Evolutionary conservation across 2,329 filamentous ascomycete genomes (phyloP).

Genomic region (Xylaria sp.): DNA sequence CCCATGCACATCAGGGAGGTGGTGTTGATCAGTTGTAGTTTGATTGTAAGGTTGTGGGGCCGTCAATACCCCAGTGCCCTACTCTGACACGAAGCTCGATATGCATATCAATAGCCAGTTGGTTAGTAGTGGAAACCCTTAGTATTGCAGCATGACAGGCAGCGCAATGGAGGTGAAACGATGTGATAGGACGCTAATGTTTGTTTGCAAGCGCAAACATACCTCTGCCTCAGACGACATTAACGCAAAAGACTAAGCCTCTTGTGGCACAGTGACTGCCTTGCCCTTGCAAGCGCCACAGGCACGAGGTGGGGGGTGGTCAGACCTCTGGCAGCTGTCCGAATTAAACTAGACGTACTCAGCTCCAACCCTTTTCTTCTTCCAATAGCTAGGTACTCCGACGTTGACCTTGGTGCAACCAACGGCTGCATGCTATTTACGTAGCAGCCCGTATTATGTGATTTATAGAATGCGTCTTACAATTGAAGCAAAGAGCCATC

Average conservation of each 20-base stretch:
- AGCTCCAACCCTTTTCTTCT: neutral
- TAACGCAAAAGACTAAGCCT: slow-evolving; percentile 1
- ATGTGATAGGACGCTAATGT: neutral
- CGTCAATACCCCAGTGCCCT: neutral
- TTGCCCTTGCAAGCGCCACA: neutral
- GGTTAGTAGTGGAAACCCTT: neutral
- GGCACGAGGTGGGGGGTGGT: too few relatives aligned
- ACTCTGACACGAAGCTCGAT: neutral
- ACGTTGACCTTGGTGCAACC: neutral
- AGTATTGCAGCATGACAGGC: slow-evolving; percentile 12
- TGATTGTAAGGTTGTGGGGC: neutral
- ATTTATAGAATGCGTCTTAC: neutral
- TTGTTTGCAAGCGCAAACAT: slow-evolving; percentile 3
- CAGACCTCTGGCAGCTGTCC: neutral
- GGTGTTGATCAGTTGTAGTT: neutral
- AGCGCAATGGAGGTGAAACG: neutral
- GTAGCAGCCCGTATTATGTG: neutral
- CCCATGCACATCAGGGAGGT: neutral
- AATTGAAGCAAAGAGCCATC: neutral
- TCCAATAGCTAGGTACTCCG: neutral
- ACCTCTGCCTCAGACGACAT: neutral
- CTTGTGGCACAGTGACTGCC: neutral
- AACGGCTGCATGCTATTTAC: neutral
- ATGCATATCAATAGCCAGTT: neutral
- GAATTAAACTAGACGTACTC: neutral